Base-by-base conservation (phyloP, 441 rosid genomes). In the Populus hybrid region DNA sequence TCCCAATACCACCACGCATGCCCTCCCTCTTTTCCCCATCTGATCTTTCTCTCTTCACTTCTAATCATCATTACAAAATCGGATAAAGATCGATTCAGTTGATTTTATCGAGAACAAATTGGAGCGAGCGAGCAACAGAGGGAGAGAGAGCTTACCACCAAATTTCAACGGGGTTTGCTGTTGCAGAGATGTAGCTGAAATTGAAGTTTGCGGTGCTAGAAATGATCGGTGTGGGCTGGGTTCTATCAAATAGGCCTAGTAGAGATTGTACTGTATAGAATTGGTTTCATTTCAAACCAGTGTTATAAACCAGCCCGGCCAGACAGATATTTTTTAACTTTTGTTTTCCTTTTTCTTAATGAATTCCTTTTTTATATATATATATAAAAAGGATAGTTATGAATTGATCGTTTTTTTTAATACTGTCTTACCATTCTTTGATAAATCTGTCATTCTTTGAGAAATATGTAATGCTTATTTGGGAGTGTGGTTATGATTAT, bases 1-100 rank as follows among this genome's bases (percentile, higher is more conserved):
- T 46, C 99, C 98, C 67, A 96, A 85, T 67, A 96, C 97, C 70
- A 96, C 97, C 32, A 96, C 89, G 73, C 99, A 96, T 3, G 97
- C 98, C 65, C 99, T 85, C 73, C 97, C 94, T 78, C 93, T 85
- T 79, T 81, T 86, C 72, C 75, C 86, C 93, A 83, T 87, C 84
- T 42, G 57, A 46, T 46, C 57, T 14, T 5, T 46, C 54, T 46
- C 20, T 46, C 57, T 46, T 46, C 57, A 46, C 57, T 46, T 46
- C 20, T 46, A 46, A 46, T 46, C 1, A 14, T 46, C 57, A 46
- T 12, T 46, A 46, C 20, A 46, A 46, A 46, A 14, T 46, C 6
- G 57, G 20, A 5, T 46, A 46, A 14, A 46, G 57, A 14, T 14
- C 20, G 57, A 14, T 46, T 46, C 20, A 14, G 20, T 12, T 46